Percentiles rank a stretch among this genome's conserved stretches.
phyloP scores from a whole-genome alignment of 352 stramenopile species.

The Phytophthora pisi region DNA sequence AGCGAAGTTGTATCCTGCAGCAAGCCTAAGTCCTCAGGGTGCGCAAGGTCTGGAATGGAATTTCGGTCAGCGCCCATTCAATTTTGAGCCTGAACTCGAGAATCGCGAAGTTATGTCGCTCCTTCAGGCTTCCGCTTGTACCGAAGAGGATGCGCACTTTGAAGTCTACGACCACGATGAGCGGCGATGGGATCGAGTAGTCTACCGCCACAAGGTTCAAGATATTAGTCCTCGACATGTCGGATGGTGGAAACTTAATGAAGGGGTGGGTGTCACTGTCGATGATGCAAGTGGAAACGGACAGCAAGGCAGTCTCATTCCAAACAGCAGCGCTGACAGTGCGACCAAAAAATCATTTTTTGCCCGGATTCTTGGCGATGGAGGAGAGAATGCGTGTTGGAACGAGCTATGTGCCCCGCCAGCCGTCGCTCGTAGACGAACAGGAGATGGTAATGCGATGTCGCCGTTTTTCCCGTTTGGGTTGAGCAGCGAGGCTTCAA shows the following conservation, averaged over 20 bases:
- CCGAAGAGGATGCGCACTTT: slow-evolving; percentile 46
- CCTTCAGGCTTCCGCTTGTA: slow-evolving; percentile 33
- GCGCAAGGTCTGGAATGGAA: slow-evolving; percentile 77
- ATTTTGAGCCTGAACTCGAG: slow-evolving; percentile 38
- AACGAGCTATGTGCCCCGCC: slow-evolving; percentile 32
- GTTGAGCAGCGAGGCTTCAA: not conserved
- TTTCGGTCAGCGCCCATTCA: slow-evolving; percentile 67
- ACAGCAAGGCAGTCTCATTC: slow-evolving; percentile 23
- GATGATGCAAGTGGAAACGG: slow-evolving; percentile 49
- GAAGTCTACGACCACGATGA: slow-evolving; percentile 68
- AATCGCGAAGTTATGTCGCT: slow-evolving; percentile 37
- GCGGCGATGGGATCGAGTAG: slow-evolving; percentile 53
- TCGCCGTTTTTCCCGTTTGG: slow-evolving; percentile 37
- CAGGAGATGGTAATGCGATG: slow-evolving; percentile 20
- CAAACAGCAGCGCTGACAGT: not conserved
- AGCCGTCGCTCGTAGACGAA: slow-evolving; percentile 32
- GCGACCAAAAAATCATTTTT: slow-evolving; percentile 3
- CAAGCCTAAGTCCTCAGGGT: slow-evolving; percentile 57
- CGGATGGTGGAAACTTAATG: slow-evolving; percentile 69
- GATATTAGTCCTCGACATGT: slow-evolving; percentile 54
- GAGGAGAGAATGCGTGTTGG: slow-evolving; percentile 22
- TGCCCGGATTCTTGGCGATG: slow-evolving; percentile 10
- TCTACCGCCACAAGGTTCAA: slow-evolving; percentile 69
- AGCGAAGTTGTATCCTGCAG: slow-evolving; percentile 34
- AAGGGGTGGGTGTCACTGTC: slow-evolving; percentile 45